Evolutionary conservation across 805 yeast species (phyloP).

Genomic region (Saccharomyces kudriavzevii): DNA sequence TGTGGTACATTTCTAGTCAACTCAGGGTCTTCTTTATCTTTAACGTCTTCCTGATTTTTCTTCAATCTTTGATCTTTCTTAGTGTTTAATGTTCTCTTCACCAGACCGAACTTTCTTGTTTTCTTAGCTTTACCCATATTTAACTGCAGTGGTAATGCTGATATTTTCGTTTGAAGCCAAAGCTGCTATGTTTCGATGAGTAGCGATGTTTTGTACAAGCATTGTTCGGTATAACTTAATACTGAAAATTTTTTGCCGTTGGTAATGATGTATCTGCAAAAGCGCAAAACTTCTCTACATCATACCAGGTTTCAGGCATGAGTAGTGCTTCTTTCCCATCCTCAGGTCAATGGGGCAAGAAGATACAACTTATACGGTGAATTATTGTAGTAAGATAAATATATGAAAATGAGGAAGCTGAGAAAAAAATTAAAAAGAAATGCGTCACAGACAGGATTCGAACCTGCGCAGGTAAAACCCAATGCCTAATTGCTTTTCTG

Average conservation of each 20-base stretch:
- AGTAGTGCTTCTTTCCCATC: too few species aligned
- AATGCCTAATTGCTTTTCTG: constrained; percentile 58
- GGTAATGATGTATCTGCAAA: not conserved
- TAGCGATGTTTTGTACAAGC: not conserved
- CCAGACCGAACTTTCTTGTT: constrained; percentile 92
- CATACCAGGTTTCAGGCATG: too few species aligned
- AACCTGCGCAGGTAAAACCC: constrained; percentile 96
- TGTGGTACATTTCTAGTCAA: constrained; percentile 73
- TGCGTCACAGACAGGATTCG: constrained; percentile 99
- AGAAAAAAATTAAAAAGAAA: too few species aligned
- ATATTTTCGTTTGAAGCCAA: not conserved
- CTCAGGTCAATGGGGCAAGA: too few species aligned
- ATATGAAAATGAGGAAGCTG: too few species aligned
- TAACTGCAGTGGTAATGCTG: not conserved
- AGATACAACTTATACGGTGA: too few species aligned
- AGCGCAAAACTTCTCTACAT: not conserved
- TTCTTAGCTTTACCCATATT: constrained; percentile 93
- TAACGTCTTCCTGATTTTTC: constrained; percentile 33
- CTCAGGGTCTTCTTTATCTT: constrained; percentile 61
- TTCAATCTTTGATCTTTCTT: constrained; percentile 59
- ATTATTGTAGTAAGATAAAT: too few species aligned
- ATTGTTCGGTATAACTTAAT: not conserved
- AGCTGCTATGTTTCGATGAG: not conserved
- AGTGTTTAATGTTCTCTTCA: constrained; percentile 67
- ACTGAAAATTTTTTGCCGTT: not conserved